Base-by-base conservation (phyloP, 2,329 filamentous ascomycete species). In the Sclerotinia minor region DNA sequence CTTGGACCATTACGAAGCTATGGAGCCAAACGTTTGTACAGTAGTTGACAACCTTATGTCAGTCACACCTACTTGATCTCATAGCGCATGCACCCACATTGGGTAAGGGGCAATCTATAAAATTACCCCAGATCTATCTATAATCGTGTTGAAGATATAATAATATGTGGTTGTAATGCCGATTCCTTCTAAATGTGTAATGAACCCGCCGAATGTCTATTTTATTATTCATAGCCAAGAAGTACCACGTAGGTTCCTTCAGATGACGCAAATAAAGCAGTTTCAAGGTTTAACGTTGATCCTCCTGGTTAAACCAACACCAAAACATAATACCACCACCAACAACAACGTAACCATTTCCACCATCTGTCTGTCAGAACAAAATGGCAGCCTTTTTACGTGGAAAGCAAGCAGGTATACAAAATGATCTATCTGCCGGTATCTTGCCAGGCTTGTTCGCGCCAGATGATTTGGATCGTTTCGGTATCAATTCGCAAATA, bases 391-490 rank as follows among this genome's bases (percentile, higher is more conserved):
- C 91, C 75, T 94, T 98, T 78, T 82, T 99, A 71, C 86, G 95
- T 78, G 91, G 92, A 74, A 97, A 96, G 84, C 95, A 98, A 84
- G 87, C 92, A 68, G 95, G 95, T 76, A 90, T 99, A 74, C 90
- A 93, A 78, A 92, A 90, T 80, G 95, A 98, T 81, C 85, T 99
- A 72, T 97, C 94, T 64, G 88, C 89, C 24, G 91, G 89, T 72
- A 87, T 98, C 71, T 83, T 87, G 24, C 86, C 92, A 49, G 91
- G 92, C 70, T 81, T 92, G 19, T 97, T 98, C 77, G 83, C 86
- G 69, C 87, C 94, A 32, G 93, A 97, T 77, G 92, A 97, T 79
- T 91, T 92, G 74, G 86, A 86, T 64, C 87, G 92, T 71, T 94
- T 91, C 78, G 92, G 94, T 69, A 89, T 97, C 79, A 92, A 90